Conservation (phyloP, 176 grass and related monocot species). For the Triticum turgidum region DNA sequence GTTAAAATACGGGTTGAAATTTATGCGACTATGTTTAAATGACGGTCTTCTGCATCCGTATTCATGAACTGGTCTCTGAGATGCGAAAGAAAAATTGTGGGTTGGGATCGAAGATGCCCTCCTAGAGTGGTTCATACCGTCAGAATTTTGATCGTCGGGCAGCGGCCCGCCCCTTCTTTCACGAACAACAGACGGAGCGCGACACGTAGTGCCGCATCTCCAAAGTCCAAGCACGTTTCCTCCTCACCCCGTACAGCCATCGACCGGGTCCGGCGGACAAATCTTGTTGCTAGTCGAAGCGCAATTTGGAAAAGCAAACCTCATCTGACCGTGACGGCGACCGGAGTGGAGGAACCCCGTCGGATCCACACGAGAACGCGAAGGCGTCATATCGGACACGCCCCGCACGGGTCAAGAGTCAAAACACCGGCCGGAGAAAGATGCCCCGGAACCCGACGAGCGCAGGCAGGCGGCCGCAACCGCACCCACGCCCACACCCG, state of each 20-base stretch:
- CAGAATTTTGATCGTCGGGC: neutral
- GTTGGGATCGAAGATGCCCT: no score
- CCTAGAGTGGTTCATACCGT: neutral
- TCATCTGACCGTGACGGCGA: neutral
- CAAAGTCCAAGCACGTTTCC: neutral
- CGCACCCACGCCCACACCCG: neutral
- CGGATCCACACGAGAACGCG: neutral
- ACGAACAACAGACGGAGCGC: neutral
- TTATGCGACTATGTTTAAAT: no score
- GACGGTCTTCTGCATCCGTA: no score
- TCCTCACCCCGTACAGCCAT: neutral
- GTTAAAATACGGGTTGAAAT: no score
- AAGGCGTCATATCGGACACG: neutral
- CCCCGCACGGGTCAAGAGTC: neutral
- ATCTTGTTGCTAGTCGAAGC: neutral
- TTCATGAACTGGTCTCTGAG: accelerated
- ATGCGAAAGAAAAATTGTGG: no score
- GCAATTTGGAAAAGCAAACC: neutral
- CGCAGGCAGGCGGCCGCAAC: neutral
- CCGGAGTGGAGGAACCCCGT: conserved; percentile 10
- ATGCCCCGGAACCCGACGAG: conserved; percentile 15
- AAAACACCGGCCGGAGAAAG: neutral
- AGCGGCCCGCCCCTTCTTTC: no score
- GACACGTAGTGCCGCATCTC: neutral
- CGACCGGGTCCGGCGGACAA: neutral